A percentile compares a stretch with the other conserved stretches of the same genome.
Evolutionary conservation across 805 yeast species (phyloP).

Genomic region (Monosporozyma servazzii): DNA sequence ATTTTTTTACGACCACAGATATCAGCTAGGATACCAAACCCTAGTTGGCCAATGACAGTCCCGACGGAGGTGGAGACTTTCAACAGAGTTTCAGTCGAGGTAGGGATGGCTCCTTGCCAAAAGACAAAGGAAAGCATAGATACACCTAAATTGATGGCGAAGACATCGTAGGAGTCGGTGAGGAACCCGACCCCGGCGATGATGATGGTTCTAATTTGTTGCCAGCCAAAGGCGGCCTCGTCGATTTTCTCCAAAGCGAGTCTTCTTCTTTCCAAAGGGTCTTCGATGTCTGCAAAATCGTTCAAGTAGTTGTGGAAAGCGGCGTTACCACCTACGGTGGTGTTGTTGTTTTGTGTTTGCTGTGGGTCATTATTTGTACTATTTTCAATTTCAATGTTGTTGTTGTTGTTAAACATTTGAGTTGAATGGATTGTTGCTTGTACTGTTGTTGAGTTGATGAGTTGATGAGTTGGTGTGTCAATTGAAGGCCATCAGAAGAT

Average conservation of each 20-base stretch:
- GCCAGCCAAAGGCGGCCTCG: slow-evolving; percentile 72
- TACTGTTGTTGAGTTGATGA: background rate
- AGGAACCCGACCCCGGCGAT: slow-evolving; percentile 92
- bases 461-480: no score
- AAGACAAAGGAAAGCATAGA: slow-evolving; percentile 70
- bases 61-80: slow-evolving; percentile 91
- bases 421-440: no score
- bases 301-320: slow-evolving; percentile 78
- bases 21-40: slow-evolving; percentile 80
- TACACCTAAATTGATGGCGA: slow-evolving; percentile 77
- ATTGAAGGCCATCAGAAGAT: no score
- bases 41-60: slow-evolving; percentile 83
- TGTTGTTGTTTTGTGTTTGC: slow-evolving; percentile 16
- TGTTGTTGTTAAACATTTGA: background rate
- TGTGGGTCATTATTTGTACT: background rate
- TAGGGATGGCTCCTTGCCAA: slow-evolving; percentile 58
- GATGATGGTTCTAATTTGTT: slow-evolving; percentile 68
- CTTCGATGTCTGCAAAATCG: slow-evolving; percentile 73
- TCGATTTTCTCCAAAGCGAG: slow-evolving; percentile 77
- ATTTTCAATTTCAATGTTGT: background rate
- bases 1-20: slow-evolving; percentile 75
- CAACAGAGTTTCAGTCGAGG: slow-evolving; percentile 63
- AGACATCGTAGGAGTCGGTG: slow-evolving; percentile 88
- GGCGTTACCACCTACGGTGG: slow-evolving; percentile 67
- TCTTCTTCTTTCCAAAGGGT: slow-evolving; percentile 79